Conservation (phyloP, 78 protist genomes). For the Cavenderia fasciculata region DNA sequence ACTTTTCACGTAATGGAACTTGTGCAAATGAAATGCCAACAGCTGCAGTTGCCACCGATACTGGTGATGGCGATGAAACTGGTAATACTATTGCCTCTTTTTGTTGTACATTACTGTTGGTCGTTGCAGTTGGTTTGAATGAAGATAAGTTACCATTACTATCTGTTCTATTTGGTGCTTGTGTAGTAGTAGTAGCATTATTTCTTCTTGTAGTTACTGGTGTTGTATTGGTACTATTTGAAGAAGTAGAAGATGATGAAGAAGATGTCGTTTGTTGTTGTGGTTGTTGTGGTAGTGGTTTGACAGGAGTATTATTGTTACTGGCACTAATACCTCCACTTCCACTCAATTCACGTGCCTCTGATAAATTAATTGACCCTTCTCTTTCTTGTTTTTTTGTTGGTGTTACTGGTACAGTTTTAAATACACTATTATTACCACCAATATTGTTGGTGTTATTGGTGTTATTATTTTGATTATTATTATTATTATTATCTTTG, state of each 20-base stretch:
- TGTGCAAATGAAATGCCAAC: background rate
- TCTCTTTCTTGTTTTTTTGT: background rate
- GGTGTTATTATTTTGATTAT: too few species aligned
- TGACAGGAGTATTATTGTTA: background rate
- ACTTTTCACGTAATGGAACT: slow-evolving; percentile 35
- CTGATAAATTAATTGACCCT: background rate
- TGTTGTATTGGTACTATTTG: background rate
- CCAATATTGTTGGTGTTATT: background rate
- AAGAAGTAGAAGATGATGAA: background rate
- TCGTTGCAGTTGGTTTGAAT: background rate
- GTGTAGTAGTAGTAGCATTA: background rate
- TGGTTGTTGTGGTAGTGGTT: background rate
- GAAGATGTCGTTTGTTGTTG: background rate
- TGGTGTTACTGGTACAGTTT: background rate
- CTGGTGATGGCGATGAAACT: slow-evolving; percentile 20
- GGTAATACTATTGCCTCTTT: background rate
- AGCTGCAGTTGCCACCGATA: background rate
- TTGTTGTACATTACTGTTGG: background rate
- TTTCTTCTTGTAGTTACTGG: background rate
- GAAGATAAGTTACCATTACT: background rate
- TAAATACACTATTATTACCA: background rate
- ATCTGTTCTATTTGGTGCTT: background rate
- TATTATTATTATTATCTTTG: too few species aligned
- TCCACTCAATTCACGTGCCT: background rate
- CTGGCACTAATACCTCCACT: slow-evolving; percentile 12